phyloP scores from a whole-genome alignment of 495 filamentous ascomycete species.

The Glonium stellatum region DNA sequence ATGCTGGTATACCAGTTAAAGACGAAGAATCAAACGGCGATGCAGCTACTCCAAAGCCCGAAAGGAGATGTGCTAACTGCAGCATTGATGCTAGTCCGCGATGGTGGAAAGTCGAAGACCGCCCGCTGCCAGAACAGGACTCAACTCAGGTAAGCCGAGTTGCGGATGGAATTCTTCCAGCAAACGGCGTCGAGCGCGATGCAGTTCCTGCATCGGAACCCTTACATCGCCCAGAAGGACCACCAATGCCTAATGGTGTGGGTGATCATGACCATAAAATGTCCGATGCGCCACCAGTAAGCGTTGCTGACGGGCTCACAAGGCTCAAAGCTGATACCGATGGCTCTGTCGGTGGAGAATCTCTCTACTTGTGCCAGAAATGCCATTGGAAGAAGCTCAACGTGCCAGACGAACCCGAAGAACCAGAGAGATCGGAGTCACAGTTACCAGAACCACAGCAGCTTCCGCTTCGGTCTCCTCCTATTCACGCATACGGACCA shows the following conservation, averaged over 20 bases:
- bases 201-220: neutral
- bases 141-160: neutral
- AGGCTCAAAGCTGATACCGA: conserved; percentile 14
- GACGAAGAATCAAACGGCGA: conserved; percentile 24
- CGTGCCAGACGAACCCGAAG: conserved; percentile 16
- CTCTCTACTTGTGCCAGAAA: conserved; percentile 33
- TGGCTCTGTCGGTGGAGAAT: conserved; percentile 1
- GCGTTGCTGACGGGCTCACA: neutral
- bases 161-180: conserved; percentile 7
- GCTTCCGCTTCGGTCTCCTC: conserved; percentile 26
- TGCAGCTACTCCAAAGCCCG: conserved; percentile 9
- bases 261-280: conserved; percentile 12
- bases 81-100: conserved; percentile 53
- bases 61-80: conserved; percentile 43
- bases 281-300: conserved; percentile 9
- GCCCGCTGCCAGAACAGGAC: neutral
- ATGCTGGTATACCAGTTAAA: conserved; percentile 20
- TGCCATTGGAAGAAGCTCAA: conserved; percentile 34
- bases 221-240: neutral
- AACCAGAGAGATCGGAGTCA: conserved; percentile 15
- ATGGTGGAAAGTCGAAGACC: conserved; percentile 45
- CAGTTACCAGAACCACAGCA: conserved; percentile 9
- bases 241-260: conserved; percentile 7
- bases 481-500: conserved; percentile 7
- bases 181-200: conserved; percentile 12